Evolutionary conservation across 2,329 filamentous ascomycete genomes (phyloP), one percentile per base, ranked within the genome.

Genomic region (Epichloe hybrida): DNA sequence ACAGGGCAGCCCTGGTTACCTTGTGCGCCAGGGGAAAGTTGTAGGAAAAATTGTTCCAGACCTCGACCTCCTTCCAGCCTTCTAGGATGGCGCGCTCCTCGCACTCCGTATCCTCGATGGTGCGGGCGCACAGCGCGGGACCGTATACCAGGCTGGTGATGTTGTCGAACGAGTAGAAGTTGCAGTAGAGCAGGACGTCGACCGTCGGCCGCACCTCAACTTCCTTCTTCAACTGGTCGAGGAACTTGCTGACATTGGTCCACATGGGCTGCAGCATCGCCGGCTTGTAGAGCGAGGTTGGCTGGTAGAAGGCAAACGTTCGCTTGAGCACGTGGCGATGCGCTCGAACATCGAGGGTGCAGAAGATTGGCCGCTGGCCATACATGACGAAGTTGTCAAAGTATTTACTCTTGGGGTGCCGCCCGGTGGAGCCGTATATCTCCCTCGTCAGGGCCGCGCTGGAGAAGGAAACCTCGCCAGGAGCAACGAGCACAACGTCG

Each of bases 91-190:
- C 35, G 2, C 50, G 46, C 27, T 52, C 50, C 40, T 52, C 46
- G 37, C 50, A 49, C 6, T 42, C 11, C 1, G 27, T 27, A 20
- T 52, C 46, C 27, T 44, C 50, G 4, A 52, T 46, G 3, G 50
- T 52, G 36, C 37, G 35, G 12, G 50, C 46, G 42, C 50, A 46
- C 21, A 49, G 37, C 7, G 31, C 9, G 4, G 50, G 46, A 5
- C 50, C 50, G 27, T 52, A 52, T 15, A 40, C 36, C 17, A 49
- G 31, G 15, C 21, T 20, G 7, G 50, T 52, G 17, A 52, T 49
- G 41, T 52, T 52, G 50, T 52, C 50, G 8, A 52, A 52, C 5
- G 46, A 49, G 35, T 46, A 52, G 17, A 49, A 52, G 23, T 49
- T 52, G 50, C 41, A 49, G 41, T 37, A 41, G 2, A 52, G 41